Evolutionary conservation across 116 monocot genomes (phyloP), one percentile per base, ranked within the genome.

Genomic region (Phalaenopsis hybrid): DNA sequence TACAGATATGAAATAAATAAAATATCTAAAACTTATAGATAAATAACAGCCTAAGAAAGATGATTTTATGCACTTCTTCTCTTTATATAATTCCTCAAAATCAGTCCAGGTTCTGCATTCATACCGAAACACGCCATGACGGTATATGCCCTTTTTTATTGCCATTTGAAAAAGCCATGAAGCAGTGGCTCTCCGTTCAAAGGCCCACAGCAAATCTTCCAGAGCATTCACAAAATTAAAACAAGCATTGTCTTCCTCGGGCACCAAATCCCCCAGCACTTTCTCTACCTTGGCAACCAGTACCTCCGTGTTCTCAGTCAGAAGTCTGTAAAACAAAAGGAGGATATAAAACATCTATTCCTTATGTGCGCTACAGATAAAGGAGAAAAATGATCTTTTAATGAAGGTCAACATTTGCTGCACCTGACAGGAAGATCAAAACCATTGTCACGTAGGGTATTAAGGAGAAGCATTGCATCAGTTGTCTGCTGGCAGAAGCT

Each of bases 171-270:
- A 99, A 87, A 99, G 70, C 94, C 99, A 94, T 69, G 91, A 95
- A 74, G 95, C 95, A 77, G 95, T 94, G 59, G 91, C 94, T 13
- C 95, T 85, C 34, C 84, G 79, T 78, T 99, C 95, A 94, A 95
- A 99, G 81, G 99, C 92, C 99, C 99, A 99, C 43, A 99, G 82
- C 59, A 99, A 91, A 81, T 99, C 92, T 85, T 89, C 92, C 69
- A 99, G 76, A 76, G 99, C 93, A 89, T 95, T 99, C 17, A 99
- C 92, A 84, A 99, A 99, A 86, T 99, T 95, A 73, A 95, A 92
- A 57, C 89, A 86, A 72, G 95, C 99, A 87, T 89, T 85, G 50
- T 99, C 99, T 87, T 93, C 92, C 65, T 82, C 57, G 6, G 81
- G 79, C 57, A 80, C 81, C 50, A 99, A 86, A 43, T 92, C 57